Conservation (phyloP, 192 early-diverging fungal species). For the Backusella macrospora region DNA sequence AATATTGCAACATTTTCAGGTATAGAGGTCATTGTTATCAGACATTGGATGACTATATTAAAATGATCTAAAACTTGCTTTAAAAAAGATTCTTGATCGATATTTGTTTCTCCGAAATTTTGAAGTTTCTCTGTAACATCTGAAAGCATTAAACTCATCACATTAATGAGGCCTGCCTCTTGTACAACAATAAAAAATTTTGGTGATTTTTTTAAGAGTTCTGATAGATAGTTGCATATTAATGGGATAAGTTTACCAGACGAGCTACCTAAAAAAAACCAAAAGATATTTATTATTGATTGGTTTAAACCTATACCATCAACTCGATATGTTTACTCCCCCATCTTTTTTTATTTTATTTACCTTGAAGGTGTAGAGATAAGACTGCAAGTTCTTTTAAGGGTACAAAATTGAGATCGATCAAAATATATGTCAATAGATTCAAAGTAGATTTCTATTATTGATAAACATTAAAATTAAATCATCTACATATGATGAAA, state of each 20-base stretch:
- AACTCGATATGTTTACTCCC: not conserved
- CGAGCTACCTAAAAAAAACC: conserved; percentile 44
- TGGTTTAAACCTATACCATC: not conserved
- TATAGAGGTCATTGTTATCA: conserved; percentile 48
- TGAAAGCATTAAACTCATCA: conserved; percentile 55
- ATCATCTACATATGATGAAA: too few relatives aligned
- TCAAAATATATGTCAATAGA: conserved; percentile 56
- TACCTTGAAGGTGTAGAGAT: conserved; percentile 58
- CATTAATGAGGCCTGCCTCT: conserved; percentile 64
- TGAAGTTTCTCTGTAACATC: conserved; percentile 52
- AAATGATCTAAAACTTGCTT: conserved; percentile 55
- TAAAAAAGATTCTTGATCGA: conserved; percentile 49
- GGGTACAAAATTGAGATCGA: conserved; percentile 64
- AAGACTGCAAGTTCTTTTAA: conserved; percentile 60
- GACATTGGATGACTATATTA: conserved; percentile 51
- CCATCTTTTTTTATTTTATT: not conserved
- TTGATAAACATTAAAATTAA: not conserved
- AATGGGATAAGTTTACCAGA: conserved; percentile 50
- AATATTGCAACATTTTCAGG: conserved; percentile 52
- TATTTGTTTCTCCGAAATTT: conserved; percentile 38
- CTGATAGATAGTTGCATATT: conserved; percentile 48
- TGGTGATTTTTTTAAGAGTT: conserved; percentile 47
- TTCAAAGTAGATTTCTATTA: conserved; percentile 52
- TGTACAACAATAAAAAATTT: conserved; percentile 58
- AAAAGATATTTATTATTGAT: not conserved